Percentiles rank a stretch among this genome's conserved stretches.
Evolutionary conservation across 1,284 basidiomycete genomes (phyloP).

Genomic region (Clitocybe nebularis): DNA sequence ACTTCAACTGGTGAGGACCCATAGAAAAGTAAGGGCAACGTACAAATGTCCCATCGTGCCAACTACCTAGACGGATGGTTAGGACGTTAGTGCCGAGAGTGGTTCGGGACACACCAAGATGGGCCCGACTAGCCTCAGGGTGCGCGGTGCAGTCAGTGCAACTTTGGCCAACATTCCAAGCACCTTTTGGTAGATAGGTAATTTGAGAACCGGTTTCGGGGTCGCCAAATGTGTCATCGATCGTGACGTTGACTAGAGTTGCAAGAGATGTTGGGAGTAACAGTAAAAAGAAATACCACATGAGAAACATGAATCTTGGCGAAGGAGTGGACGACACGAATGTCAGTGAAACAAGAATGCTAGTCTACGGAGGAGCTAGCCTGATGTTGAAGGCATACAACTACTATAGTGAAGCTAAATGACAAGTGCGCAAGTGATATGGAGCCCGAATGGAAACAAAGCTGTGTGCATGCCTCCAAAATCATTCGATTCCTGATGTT

Average conservation of each 20-base stretch:
- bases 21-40: too few relatives aligned
- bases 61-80: constrained; percentile 18
- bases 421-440: too few relatives aligned
- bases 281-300: constrained; percentile 13
- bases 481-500: too few relatives aligned
- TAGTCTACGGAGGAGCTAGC: too few relatives aligned
- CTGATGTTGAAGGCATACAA: too few relatives aligned
- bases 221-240: constrained; percentile 30
- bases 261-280: constrained; percentile 12
- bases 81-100: neutral
- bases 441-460: too few relatives aligned
- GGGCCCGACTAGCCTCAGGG: constrained; percentile 13
- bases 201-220: constrained; percentile 20
- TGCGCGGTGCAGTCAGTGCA: constrained; percentile 14
- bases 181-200: constrained; percentile 22
- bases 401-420: too few relatives aligned
- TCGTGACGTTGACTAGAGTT: constrained; percentile 22
- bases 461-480: too few relatives aligned
- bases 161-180: constrained; percentile 21
- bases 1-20: too few relatives aligned
- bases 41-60: constrained; percentile 24
- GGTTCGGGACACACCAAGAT: constrained; percentile 10
- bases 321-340: constrained; percentile 12
- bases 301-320: constrained; percentile 11
- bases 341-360: neutral